phyloP scores from a whole-genome alignment of 768 basidiomycete genomes.

The Boletus eberwhitei region DNA sequence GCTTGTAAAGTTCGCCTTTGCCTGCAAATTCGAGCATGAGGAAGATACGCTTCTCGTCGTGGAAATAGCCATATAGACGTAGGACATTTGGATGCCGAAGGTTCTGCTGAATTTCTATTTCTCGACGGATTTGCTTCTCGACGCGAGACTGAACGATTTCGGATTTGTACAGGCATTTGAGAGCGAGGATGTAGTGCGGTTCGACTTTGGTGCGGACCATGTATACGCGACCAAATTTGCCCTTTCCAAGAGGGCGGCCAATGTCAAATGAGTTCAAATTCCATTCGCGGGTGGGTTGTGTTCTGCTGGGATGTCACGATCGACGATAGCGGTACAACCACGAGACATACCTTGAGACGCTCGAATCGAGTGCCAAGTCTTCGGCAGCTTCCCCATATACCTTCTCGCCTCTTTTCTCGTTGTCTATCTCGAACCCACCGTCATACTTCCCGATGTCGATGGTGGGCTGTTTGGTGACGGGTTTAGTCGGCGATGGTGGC shows the following conservation, averaged over 20 bases:
- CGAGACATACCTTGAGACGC: constrained; percentile 56
- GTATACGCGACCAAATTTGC: constrained; percentile 98
- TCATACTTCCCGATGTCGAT: constrained; percentile 91
- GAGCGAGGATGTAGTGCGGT: constrained; percentile 90
- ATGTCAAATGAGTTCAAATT: constrained; percentile 86
- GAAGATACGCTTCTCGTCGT: constrained; percentile 96
- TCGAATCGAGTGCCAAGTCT: constrained; percentile 82
- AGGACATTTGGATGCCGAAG: constrained; percentile 93
- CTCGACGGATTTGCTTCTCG: constrained; percentile 95
- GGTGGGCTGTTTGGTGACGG: constrained; percentile 15
- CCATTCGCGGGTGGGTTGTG: constrained; percentile 80
- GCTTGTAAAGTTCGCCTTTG: constrained; percentile 96
- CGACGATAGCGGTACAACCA: neutral
- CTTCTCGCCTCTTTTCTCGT: constrained; percentile 71
- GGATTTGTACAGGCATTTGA: constrained; percentile 96
- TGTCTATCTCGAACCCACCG: constrained; percentile 92
- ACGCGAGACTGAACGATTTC: constrained; percentile 90
- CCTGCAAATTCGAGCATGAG: constrained; percentile 98
- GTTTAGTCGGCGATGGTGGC: constrained; percentile 23
- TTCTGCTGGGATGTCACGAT: constrained; percentile 36
- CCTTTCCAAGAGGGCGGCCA: constrained; percentile 95
- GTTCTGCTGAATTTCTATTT: constrained; percentile 98
- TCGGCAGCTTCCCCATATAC: constrained; percentile 77
- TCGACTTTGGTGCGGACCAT: constrained; percentile 91
- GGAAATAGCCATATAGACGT: constrained; percentile 95